Evolutionary conservation across 306 rosid genomes (phyloP).

Genomic region (Pyrus betulifolia): DNA sequence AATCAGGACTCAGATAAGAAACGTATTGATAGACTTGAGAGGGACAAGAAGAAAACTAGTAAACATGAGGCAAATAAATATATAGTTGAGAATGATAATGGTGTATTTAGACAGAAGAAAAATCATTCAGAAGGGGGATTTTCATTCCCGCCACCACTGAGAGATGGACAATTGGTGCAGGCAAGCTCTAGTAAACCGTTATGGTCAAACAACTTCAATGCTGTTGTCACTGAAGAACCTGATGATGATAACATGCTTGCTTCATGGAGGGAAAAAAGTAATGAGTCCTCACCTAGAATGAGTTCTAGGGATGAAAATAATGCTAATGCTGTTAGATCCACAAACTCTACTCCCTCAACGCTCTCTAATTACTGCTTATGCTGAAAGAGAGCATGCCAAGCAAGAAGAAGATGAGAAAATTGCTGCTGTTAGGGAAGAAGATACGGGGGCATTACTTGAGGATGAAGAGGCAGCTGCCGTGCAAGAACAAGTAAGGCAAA

Average conservation of each 20-base stretch:
- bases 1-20: slow-evolving; percentile 44
- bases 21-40: slow-evolving; percentile 36
- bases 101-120: slow-evolving; percentile 37
- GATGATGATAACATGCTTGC: slow-evolving; percentile 61
- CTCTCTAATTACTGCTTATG: slow-evolving; percentile 74
- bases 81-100: slow-evolving; percentile 45
- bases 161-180: slow-evolving; percentile 48
- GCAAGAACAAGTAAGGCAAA: slow-evolving; percentile 98
- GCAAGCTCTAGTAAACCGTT: slow-evolving; percentile 51
- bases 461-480: slow-evolving; percentile 98
- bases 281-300: slow-evolving; percentile 71
- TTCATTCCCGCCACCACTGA: slow-evolving; percentile 75
- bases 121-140: slow-evolving; percentile 51
- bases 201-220: slow-evolving; percentile 54
- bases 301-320: slow-evolving; percentile 66
- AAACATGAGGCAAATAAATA: slow-evolving; percentile 58
- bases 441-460: slow-evolving; percentile 64
- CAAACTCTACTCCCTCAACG: slow-evolving; percentile 66
- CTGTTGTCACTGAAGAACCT: slow-evolving; percentile 36
- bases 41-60: slow-evolving; percentile 44
- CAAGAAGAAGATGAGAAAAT: slow-evolving; percentile 66
- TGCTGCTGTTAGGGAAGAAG: slow-evolving; percentile 63
- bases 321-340: slow-evolving; percentile 47
- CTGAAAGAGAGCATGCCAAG: slow-evolving; percentile 60
- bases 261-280: slow-evolving; percentile 65